A percentile compares a stretch with the other conserved stretches of the same genome.
These are phyloP conservation scores for Phialophora chinensis DNA, from an alignment of 2,329 filamentous ascomycete genomes.

Conservation along the genomic window DNA sequence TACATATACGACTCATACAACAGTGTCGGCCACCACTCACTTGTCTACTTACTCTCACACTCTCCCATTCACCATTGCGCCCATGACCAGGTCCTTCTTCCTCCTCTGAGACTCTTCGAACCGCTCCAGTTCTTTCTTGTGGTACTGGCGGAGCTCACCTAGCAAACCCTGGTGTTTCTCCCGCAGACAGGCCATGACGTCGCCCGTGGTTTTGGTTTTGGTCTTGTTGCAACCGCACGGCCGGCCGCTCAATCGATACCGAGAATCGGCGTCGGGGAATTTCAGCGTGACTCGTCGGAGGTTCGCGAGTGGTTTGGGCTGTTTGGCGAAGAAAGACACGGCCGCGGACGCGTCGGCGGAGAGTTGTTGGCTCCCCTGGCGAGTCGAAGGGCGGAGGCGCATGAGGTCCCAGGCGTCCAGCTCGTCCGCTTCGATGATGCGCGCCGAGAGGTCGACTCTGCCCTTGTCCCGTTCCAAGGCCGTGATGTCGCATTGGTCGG, in stretches of 20 bases:
- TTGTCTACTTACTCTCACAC: neutral
- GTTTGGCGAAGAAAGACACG: neutral
- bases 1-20: too few species aligned
- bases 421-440: conserved; percentile 4
- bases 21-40: neutral
- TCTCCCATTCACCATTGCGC: neutral
- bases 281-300: neutral
- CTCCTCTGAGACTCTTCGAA: conserved; percentile 2
- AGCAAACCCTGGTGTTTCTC: neutral
- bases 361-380: neutral
- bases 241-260: neutral
- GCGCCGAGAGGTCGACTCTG: neutral
- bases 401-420: conserved; percentile 5
- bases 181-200: neutral
- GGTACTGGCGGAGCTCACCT: conserved; percentile 1
- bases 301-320: neutral
- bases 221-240: conserved; percentile 3
- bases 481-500: neutral
- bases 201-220: conserved; percentile 1
- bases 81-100: neutral
- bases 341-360: neutral
- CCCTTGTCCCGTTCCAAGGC: conserved; percentile 3
- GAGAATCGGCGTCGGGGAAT: conserved; percentile 1
- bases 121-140: conserved; percentile 1
- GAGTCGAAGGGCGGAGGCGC: neutral